A percentile compares a stretch with the other conserved stretches of the same genome.
Conservation (phyloP, 306 rosid species). For the Adenanthera pavonina region DNA sequence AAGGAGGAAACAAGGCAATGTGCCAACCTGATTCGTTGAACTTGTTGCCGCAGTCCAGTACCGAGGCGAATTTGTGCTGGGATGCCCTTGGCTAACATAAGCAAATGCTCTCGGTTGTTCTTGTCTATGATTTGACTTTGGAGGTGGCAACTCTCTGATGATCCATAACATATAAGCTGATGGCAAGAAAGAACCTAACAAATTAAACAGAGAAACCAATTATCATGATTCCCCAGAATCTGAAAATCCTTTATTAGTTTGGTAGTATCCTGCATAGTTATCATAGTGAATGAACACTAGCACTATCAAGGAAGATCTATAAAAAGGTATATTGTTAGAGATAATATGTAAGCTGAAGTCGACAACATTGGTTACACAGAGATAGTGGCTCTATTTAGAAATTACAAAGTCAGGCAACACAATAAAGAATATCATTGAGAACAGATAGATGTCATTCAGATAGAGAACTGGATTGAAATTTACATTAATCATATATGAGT, state of each 20-base stretch:
- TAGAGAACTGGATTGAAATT: too few species aligned
- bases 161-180: constrained; percentile 75
- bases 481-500: too few species aligned
- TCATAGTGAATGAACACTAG: neutral
- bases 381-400: neutral
- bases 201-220: constrained; percentile 4
- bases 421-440: neutral
- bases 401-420: neutral
- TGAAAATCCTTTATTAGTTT: neutral
- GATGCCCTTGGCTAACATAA: constrained; percentile 51
- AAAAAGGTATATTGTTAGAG: neutral
- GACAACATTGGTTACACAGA: neutral
- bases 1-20: constrained; percentile 1
- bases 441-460: neutral
- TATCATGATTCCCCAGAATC: constrained; percentile 9
- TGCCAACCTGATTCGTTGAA: constrained; percentile 63
- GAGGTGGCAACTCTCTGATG: constrained; percentile 73
- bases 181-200: constrained; percentile 67
- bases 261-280: neutral
- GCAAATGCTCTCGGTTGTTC: constrained; percentile 58
- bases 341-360: neutral
- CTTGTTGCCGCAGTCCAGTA: constrained; percentile 48
- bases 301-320: neutral
- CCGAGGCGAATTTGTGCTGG: constrained; percentile 39
- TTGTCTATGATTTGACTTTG: constrained; percentile 34